phyloP scores from a whole-genome alignment of 345 rosid genomes.

The Brassica rapa region DNA sequence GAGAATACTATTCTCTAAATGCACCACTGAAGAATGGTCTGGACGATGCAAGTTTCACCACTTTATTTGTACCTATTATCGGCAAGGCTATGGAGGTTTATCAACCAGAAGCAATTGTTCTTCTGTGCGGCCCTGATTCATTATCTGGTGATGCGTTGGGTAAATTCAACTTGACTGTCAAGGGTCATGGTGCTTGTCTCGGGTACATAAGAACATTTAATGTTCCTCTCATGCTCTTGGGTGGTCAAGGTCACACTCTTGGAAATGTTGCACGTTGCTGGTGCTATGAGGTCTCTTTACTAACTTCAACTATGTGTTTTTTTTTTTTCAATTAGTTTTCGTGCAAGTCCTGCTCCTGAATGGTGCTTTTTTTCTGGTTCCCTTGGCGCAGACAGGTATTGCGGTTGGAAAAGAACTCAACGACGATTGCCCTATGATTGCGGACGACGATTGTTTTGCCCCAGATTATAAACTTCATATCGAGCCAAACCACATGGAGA shows the following conservation, averaged over 20 bases:
- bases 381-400: constrained; percentile 65
- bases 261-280: not conserved
- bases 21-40: not conserved
- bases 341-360: constrained; percentile 16
- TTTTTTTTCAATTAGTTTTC: not conserved
- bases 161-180: not conserved
- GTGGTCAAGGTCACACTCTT: constrained; percentile 1
- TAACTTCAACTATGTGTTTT: not conserved
- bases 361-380: not conserved
- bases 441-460: not conserved
- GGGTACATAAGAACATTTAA: not conserved
- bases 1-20: not conserved
- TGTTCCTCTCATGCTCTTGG: constrained; percentile 1
- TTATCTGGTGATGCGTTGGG: not conserved
- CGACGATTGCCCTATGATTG: not conserved
- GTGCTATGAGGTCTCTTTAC: not conserved
- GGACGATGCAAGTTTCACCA: not conserved
- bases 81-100: not conserved
- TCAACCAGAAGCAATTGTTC: not conserved
- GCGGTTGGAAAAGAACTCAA: constrained; percentile 20
- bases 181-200: not conserved
- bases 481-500: not conserved
- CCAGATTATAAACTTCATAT: not conserved
- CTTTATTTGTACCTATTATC: not conserved
- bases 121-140: not conserved